Conservation (phyloP, 805 yeast species). For the Yarrowia porcina region DNA sequence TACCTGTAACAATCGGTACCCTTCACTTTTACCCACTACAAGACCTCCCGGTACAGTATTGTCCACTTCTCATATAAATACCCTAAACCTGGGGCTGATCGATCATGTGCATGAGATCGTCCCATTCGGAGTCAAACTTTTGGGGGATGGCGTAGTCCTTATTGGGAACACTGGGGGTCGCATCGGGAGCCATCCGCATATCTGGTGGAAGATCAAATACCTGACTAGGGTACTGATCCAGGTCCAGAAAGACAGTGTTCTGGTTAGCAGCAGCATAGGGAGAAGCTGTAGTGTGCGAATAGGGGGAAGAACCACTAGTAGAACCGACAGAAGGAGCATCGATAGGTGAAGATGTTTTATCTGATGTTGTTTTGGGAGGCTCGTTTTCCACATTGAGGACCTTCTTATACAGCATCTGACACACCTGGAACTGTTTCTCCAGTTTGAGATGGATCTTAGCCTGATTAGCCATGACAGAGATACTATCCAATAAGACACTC, state of each 20-base stretch:
- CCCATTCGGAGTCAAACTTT: conserved; percentile 20
- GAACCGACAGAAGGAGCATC: neutral
- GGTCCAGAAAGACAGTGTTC: conserved; percentile 7
- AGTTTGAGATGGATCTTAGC: conserved; percentile 16
- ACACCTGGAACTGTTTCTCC: conserved; percentile 11
- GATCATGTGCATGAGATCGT: conserved; percentile 21
- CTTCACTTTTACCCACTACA: too few relatives aligned
- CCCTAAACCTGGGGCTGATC: neutral
- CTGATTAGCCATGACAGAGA: conserved; percentile 15
- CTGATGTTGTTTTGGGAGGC: conserved; percentile 12
- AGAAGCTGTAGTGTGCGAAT: neutral
- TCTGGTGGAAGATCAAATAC: conserved; percentile 9
- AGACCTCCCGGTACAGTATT: too few relatives aligned
- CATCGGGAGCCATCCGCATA: conserved; percentile 7
- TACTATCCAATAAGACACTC: neutral
- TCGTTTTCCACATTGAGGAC: conserved; percentile 7
- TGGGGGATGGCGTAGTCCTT: conserved; percentile 17
- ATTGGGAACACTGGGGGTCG: neutral
- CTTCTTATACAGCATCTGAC: conserved; percentile 22
- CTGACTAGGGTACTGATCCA: conserved; percentile 12
- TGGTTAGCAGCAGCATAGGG: conserved; percentile 23
- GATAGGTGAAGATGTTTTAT: neutral
- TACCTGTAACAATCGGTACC: too few relatives aligned
- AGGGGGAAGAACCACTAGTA: neutral
- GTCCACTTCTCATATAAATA: neutral